phyloP scores from a whole-genome alignment of 2,329 filamentous ascomycete species.

The Colletotrichum coccodes region DNA sequence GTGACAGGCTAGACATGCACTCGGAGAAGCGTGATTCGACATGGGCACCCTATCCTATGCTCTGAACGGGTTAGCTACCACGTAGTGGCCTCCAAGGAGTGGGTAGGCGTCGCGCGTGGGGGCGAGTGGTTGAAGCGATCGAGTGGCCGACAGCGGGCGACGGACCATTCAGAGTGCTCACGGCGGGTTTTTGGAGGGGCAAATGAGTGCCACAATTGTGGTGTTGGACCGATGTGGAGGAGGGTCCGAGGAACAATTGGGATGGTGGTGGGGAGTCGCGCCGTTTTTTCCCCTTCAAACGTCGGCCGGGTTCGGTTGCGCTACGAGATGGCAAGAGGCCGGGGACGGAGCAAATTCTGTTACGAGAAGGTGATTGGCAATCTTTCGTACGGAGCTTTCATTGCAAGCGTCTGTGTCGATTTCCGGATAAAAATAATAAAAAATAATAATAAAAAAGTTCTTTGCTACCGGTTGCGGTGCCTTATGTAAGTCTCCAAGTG shows the following conservation, averaged over 20 bases:
- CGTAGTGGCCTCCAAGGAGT: slow-evolving; percentile 19
- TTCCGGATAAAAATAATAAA: too few relatives aligned
- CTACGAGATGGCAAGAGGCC: background rate
- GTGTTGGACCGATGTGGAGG: slow-evolving; percentile 6
- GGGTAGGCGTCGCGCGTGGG: slow-evolving; percentile 6
- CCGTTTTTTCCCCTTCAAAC: background rate
- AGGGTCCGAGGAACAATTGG: background rate
- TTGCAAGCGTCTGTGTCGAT: background rate
- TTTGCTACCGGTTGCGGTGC: background rate
- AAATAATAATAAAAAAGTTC: background rate
- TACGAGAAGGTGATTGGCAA: background rate
- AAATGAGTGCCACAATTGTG: background rate
- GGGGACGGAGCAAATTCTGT: background rate
- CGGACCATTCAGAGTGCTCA: slow-evolving; percentile 1
- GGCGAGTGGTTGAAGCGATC: slow-evolving; percentile 13
- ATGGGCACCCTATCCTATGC: background rate
- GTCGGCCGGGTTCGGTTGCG: background rate
- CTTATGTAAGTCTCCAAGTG: background rate
- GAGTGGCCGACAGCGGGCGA: background rate
- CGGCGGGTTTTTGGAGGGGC: background rate
- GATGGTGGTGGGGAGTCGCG: slow-evolving; percentile 17
- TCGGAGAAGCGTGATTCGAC: slow-evolving; percentile 15
- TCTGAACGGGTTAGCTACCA: slow-evolving; percentile 16
- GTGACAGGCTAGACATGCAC: background rate
- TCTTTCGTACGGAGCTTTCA: too few relatives aligned